These are phyloP conservation scores for Clarireedia homoeocarpa DNA, from an alignment of 2,329 filamentous ascomycete genomes.

Conservation along the genomic window DNA sequence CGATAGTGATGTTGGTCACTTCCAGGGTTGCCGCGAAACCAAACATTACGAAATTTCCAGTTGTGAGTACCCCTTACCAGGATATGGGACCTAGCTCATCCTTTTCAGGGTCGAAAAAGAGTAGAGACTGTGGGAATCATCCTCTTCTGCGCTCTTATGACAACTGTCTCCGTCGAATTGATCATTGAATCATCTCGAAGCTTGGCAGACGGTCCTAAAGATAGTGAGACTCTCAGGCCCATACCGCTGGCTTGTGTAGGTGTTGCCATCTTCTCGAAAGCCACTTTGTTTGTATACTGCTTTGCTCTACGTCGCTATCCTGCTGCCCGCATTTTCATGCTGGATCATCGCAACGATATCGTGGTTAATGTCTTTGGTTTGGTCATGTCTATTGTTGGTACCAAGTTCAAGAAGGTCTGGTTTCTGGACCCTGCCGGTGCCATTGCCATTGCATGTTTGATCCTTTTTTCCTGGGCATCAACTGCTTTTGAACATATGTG, in stretches of 20 bases:
- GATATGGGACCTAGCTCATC: not conserved
- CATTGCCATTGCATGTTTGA: constrained; percentile 70
- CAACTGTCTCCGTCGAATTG: constrained; percentile 80
- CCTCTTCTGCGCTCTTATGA: constrained; percentile 94
- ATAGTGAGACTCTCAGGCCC: constrained; percentile 46
- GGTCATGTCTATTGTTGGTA: constrained; percentile 82
- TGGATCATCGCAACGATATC: constrained; percentile 96
- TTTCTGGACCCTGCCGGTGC: constrained; percentile 94
- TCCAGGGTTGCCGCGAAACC: constrained; percentile 78
- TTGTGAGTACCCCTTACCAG: not conserved
- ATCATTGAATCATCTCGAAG: constrained; percentile 80
- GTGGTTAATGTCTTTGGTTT: constrained; percentile 93
- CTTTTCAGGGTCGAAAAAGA: constrained; percentile 34
- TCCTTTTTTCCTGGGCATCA: constrained; percentile 71
- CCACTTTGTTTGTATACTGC: constrained; percentile 82
- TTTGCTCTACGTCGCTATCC: constrained; percentile 85
- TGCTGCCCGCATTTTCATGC: constrained; percentile 87
- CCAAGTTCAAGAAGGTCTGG: constrained; percentile 65
- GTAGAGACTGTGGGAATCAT: constrained; percentile 96
- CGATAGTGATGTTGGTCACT: constrained; percentile 79
- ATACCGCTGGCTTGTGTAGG: constrained; percentile 72
- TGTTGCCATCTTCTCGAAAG: constrained; percentile 78
- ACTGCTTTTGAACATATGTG: constrained; percentile 88
- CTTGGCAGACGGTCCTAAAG: constrained; percentile 44
- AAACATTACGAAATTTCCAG: constrained; percentile 7